These are phyloP conservation scores for Verticillium tricorpus DNA, from an alignment of 2,329 filamentous ascomycete species.

Conservation along the genomic window DNA sequence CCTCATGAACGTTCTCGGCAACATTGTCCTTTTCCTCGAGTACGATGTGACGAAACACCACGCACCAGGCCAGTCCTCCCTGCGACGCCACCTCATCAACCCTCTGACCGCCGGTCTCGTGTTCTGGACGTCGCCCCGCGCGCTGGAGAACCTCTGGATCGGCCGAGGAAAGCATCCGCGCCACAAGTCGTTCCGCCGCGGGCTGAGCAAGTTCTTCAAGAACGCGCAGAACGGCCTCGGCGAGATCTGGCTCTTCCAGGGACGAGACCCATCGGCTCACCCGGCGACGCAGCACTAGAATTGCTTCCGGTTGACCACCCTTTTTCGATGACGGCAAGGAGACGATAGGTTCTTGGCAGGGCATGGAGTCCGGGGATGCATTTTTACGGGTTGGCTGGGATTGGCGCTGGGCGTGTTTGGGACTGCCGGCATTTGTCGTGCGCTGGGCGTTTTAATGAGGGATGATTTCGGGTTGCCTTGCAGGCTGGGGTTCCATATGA, in stretches of 20 bases:
- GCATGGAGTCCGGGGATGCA: background rate
- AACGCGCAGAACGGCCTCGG: background rate
- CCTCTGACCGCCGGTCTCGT: conserved; percentile 2
- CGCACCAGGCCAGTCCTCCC: conserved; percentile 23
- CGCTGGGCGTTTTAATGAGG: background rate
- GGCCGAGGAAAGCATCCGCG: background rate
- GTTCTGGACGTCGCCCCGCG: conserved; percentile 2
- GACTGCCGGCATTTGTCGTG: background rate
- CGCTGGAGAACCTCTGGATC: conserved; percentile 4
- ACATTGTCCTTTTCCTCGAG: conserved; percentile 29
- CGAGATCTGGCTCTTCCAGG: background rate
- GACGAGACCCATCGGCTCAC: background rate
- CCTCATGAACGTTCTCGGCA: conserved; percentile 32
- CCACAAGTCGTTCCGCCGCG: conserved; percentile 2
- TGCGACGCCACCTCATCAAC: conserved; percentile 4
- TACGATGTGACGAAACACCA: conserved; percentile 28
- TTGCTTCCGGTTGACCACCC: background rate
- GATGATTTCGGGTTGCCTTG: background rate
- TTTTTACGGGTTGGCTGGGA: background rate
- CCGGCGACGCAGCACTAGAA: background rate
- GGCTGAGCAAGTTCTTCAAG: background rate
- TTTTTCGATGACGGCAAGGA: background rate
- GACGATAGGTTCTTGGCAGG: background rate
- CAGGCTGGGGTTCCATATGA: background rate
- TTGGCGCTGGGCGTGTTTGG: background rate